These are phyloP conservation scores for Schrenkiella parvula DNA, from an alignment of 345 rosid species.

Conservation along the genomic window DNA sequence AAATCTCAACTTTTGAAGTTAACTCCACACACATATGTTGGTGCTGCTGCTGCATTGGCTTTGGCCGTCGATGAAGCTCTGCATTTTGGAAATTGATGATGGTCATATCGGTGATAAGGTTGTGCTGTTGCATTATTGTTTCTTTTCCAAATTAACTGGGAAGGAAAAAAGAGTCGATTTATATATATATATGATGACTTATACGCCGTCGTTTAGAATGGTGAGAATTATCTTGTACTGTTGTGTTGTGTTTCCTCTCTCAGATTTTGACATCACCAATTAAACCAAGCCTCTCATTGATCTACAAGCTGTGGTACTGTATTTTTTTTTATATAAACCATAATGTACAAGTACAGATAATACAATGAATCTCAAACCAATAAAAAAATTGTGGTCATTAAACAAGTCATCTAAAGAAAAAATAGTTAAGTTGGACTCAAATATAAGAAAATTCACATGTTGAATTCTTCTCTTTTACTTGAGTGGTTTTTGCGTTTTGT, in stretches of 20 bases:
- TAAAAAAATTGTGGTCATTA: neutral
- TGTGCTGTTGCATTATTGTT: neutral
- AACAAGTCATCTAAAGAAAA: neutral
- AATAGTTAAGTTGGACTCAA: neutral
- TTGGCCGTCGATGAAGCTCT: constrained; percentile 42
- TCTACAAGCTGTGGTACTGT: neutral
- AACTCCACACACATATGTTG: constrained; percentile 74
- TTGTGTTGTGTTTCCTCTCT: neutral
- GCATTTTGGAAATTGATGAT: constrained; percentile 1
- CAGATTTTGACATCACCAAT: neutral
- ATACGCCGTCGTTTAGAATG: neutral
- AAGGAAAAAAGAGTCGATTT: neutral
- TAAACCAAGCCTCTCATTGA: neutral
- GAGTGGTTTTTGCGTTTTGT: neutral
- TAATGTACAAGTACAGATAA: too few relatives aligned
- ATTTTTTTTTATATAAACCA: neutral
- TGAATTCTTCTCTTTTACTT: neutral
- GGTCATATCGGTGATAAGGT: neutral
- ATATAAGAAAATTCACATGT: neutral
- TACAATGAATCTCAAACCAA: neutral
- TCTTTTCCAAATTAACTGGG: neutral
- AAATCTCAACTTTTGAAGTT: constrained; percentile 57
- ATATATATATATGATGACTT: neutral
- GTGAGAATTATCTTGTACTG: neutral
- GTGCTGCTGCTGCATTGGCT: constrained; percentile 73